These are phyloP conservation scores for Dendrobium chrysotoxum DNA, from an alignment of 106 monocot genomes.

Conservation along the genomic window DNA sequence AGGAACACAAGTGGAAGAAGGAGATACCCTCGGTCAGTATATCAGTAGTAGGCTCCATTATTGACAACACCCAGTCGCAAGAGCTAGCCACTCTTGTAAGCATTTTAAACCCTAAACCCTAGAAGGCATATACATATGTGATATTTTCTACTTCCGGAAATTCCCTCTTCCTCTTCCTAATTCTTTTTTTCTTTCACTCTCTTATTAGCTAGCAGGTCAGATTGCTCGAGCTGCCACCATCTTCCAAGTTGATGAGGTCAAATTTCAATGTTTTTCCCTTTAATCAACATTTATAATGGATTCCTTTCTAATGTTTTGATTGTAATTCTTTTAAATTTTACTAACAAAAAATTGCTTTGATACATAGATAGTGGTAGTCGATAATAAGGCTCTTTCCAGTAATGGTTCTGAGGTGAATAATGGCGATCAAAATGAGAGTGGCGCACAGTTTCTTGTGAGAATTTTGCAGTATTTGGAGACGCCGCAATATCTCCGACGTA, in stretches of 20 bases:
- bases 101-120: constrained; percentile 3
- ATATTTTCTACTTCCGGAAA: background rate
- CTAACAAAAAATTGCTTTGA: constrained; percentile 10
- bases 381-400: constrained; percentile 32
- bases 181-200: background rate
- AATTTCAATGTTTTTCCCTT: background rate
- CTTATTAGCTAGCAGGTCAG: constrained; percentile 74
- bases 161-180: background rate
- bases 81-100: constrained; percentile 88
- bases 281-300: background rate
- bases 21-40: constrained; percentile 64
- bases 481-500: constrained; percentile 79
- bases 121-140: background rate
- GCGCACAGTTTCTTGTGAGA: constrained; percentile 64
- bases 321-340: background rate
- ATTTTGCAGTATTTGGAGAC: constrained; percentile 90
- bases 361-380: constrained; percentile 82
- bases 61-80: constrained; percentile 92
- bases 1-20: constrained; percentile 3
- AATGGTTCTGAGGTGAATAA: constrained; percentile 22
- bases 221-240: constrained; percentile 88
- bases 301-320: background rate
- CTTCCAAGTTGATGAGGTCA: constrained; percentile 88
- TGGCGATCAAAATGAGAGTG: constrained; percentile 35
- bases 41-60: constrained; percentile 85